Evolutionary conservation across 176 grass and related monocot species (phyloP).

Genomic region (Juncus inflexus): DNA sequence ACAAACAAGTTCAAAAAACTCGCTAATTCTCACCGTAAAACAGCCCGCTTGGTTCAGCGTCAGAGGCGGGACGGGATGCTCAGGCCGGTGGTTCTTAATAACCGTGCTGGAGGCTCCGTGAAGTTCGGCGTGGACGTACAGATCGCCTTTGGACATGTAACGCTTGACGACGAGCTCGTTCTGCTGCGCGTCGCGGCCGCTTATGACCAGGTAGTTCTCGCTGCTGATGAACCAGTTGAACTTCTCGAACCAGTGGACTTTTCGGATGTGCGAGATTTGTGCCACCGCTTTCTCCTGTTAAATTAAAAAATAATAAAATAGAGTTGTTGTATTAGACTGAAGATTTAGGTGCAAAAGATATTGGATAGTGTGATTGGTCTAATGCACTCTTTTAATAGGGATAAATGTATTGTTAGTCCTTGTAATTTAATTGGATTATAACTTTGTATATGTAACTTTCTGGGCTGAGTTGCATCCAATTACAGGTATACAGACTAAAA

Average conservation of each 20-base stretch:
- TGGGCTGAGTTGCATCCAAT: too few relatives aligned
- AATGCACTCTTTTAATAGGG: too few relatives aligned
- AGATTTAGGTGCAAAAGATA: too few relatives aligned
- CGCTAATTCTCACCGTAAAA: conserved; percentile 65
- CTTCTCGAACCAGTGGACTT: conserved; percentile 99
- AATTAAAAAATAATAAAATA: conserved; percentile 20
- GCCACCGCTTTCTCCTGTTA: conserved; percentile 90
- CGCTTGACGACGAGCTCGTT: conserved; percentile 95
- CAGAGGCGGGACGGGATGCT: conserved; percentile 75
- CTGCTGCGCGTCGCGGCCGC: conserved; percentile 94
- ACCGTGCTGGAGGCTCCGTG: conserved; percentile 97
- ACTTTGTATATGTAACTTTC: too few relatives aligned
- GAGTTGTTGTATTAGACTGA: background rate
- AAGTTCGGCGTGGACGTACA: conserved; percentile 95
- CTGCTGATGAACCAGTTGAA: conserved; percentile 99
- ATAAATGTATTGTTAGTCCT: too few relatives aligned
- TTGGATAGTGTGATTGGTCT: too few relatives aligned
- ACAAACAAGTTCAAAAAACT: too few relatives aligned
- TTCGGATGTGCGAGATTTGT: conserved; percentile 93
- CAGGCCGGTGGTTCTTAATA: conserved; percentile 88
- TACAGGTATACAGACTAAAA: too few relatives aligned
- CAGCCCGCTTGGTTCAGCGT: conserved; percentile 92
- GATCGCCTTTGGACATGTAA: conserved; percentile 98
- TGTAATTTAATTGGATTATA: too few relatives aligned
- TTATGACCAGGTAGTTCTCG: conserved; percentile 93